Evolutionary conservation across 495 filamentous ascomycete genomes (phyloP).

Genomic region (Xylaria intraflava): DNA sequence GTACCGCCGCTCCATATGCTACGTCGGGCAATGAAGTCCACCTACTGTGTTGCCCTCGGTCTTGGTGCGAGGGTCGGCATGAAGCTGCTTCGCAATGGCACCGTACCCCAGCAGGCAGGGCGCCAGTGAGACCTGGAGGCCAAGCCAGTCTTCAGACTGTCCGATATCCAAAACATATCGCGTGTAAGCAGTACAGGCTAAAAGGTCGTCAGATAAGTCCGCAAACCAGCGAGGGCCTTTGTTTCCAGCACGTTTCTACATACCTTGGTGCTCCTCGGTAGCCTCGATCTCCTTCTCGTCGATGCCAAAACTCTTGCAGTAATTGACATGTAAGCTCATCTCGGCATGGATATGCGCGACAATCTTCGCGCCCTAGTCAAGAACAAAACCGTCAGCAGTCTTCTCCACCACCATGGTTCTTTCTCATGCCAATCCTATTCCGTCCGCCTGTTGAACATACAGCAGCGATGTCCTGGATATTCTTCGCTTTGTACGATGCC

Average conservation of each 20-base stretch:
- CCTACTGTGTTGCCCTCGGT: slow-evolving; percentile 51
- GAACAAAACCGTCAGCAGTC: background rate
- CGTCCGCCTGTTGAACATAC: slow-evolving; percentile 23
- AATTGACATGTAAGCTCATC: slow-evolving; percentile 71
- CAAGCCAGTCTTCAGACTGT: slow-evolving; percentile 77
- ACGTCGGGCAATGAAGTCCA: background rate
- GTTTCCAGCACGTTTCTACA: background rate
- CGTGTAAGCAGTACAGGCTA: slow-evolving; percentile 66
- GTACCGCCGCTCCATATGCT: background rate
- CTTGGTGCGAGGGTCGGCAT: slow-evolving; percentile 49
- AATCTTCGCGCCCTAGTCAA: slow-evolving; percentile 55
- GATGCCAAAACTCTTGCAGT: slow-evolving; percentile 76
- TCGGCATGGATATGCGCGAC: slow-evolving; percentile 71
- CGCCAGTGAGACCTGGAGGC: slow-evolving; percentile 71
- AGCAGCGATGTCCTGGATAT: slow-evolving; percentile 63
- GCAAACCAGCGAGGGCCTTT: background rate
- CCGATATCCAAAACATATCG: slow-evolving; percentile 87
- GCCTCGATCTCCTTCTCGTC: slow-evolving; percentile 64
- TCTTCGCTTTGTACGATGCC: slow-evolving; percentile 72
- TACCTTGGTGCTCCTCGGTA: slow-evolving; percentile 68
- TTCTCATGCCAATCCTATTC: background rate
- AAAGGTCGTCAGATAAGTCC: background rate
- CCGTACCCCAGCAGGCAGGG: slow-evolving; percentile 85
- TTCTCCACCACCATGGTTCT: background rate
- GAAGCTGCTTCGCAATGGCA: slow-evolving; percentile 62